Evolutionary conservation across 441 rosid genomes (phyloP).

Genomic region (Pelargonium australe): DNA sequence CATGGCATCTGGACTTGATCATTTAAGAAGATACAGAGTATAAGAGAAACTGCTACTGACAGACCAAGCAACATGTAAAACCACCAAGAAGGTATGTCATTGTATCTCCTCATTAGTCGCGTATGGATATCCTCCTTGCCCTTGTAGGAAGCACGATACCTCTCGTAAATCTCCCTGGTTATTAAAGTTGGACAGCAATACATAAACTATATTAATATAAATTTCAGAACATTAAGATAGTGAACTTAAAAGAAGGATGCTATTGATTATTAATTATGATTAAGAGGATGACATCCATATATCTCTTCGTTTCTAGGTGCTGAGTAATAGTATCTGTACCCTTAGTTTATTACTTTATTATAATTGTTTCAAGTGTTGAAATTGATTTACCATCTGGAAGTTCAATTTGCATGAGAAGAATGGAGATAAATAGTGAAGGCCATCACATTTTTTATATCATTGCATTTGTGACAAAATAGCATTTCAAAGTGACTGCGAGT

Average conservation of each 20-base stretch:
- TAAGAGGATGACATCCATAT: neutral
- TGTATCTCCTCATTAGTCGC: slow-evolving; percentile 63
- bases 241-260: neutral
- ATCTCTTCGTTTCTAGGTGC: neutral
- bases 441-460: neutral
- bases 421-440: neutral
- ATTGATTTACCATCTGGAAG: neutral
- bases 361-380: neutral
- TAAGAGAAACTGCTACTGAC: slow-evolving; percentile 46
- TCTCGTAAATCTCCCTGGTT: slow-evolving; percentile 56
- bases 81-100: slow-evolving; percentile 93
- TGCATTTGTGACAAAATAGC: neutral
- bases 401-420: neutral
- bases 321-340: neutral
- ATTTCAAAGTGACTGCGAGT: neutral
- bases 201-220: neutral
- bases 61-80: slow-evolving; percentile 46
- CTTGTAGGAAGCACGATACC: slow-evolving; percentile 54
- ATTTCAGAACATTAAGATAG: neutral
- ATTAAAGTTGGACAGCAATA: slow-evolving; percentile 11
- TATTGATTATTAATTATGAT: neutral
- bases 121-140: slow-evolving; percentile 77
- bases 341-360: no score
- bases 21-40: slow-evolving; percentile 51
- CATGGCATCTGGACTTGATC: slow-evolving; percentile 81